A percentile compares a stretch with the other conserved stretches of the same genome.
Conservation (phyloP, 768 basidiomycete species). For the Lactarius hengduanensis region DNA sequence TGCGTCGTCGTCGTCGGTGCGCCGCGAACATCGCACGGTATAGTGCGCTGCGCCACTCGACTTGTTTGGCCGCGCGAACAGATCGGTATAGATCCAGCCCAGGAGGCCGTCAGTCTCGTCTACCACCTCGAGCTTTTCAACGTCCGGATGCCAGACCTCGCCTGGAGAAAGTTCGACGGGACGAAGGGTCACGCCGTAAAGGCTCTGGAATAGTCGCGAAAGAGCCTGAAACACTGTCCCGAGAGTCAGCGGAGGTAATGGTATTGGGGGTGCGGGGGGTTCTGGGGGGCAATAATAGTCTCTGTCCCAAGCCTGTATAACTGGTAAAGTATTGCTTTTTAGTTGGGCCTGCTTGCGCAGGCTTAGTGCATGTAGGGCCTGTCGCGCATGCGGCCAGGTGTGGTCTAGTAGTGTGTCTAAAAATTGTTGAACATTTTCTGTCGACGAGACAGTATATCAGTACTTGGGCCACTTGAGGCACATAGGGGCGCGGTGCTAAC, state of each 20-base stretch:
- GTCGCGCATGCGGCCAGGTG: slow-evolving; percentile 72
- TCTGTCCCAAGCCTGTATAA: slow-evolving; percentile 93
- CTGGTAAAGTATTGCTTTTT: slow-evolving; percentile 52
- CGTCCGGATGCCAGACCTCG: slow-evolving; percentile 87
- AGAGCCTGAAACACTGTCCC: slow-evolving; percentile 92
- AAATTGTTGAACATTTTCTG: slow-evolving; percentile 89
- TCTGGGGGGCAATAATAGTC: slow-evolving; percentile 89
- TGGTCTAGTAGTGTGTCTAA: slow-evolving; percentile 77
- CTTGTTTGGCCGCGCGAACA: slow-evolving; percentile 84
- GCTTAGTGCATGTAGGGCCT: slow-evolving; percentile 66
- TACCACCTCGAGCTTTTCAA: slow-evolving; percentile 90
- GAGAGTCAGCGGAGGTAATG: slow-evolving; percentile 73
- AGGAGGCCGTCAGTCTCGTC: slow-evolving; percentile 85
- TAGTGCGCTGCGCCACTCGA: slow-evolving; percentile 94
- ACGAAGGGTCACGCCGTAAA: slow-evolving; percentile 85
- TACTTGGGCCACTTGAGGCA: slow-evolving; percentile 3
- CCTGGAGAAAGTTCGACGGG: slow-evolving; percentile 66
- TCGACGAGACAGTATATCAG: slow-evolving; percentile 1
- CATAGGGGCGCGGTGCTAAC: slow-evolving; percentile 40
- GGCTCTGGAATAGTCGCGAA: slow-evolving; percentile 79
- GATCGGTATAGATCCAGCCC: slow-evolving; percentile 94
- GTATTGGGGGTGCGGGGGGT: slow-evolving; percentile 68
- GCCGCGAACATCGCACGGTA: slow-evolving; percentile 90
- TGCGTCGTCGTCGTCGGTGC: slow-evolving; percentile 90
- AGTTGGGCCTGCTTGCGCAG: slow-evolving; percentile 76